Evolutionary conservation across 352 stramenopile species (phyloP).

Genomic region (Blastocystis hominis): DNA sequence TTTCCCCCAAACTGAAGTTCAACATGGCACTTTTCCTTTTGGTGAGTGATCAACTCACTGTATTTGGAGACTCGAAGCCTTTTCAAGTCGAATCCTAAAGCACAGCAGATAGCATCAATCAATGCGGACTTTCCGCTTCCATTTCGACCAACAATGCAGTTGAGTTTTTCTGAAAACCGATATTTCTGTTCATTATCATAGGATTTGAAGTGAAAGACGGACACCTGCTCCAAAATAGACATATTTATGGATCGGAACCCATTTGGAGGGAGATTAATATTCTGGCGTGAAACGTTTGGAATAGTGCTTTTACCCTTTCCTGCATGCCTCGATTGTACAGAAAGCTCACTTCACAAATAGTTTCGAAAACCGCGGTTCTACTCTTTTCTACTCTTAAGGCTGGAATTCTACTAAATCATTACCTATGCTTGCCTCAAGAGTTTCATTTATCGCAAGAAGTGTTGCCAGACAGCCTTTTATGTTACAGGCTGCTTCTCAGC

Average conservation of each 20-base stretch:
- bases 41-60: conserved; percentile 7
- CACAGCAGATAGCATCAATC: conserved; percentile 16
- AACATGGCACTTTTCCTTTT: neutral
- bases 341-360: neutral
- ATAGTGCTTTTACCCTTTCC: neutral
- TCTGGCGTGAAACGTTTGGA: neutral
- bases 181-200: neutral
- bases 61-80: neutral
- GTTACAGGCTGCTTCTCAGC: neutral
- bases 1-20: neutral
- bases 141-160: conserved; percentile 25
- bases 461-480: neutral
- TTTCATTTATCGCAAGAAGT: neutral
- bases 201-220: conserved; percentile 1
- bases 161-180: neutral
- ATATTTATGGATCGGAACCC: neutral
- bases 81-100: neutral
- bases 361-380: neutral
- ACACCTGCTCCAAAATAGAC: neutral
- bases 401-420: neutral
- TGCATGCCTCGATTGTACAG: too few relatives aligned
- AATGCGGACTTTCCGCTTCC: conserved; percentile 29
- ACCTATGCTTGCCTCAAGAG: neutral
- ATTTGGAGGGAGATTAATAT: conserved; percentile 9
- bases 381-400: neutral